phyloP scores from a whole-genome alignment of 2,329 filamentous ascomycete species.

The Diaporthe sp. region DNA sequence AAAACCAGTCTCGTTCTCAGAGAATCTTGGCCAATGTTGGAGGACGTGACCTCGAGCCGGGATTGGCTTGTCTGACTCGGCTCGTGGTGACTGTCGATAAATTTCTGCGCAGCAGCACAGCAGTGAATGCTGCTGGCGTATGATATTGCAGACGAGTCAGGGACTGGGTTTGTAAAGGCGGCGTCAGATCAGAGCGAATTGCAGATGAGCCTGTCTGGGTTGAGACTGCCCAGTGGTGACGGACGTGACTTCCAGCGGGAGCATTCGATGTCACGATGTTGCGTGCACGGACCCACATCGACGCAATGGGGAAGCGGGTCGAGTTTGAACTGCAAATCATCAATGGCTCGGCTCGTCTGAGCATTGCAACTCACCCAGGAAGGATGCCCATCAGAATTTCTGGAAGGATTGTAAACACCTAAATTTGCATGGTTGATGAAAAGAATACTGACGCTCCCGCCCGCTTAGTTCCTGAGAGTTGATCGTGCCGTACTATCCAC shows the following conservation, averaged over 20 bases:
- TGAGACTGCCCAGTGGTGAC: slow-evolving; percentile 9
- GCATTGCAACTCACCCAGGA: neutral
- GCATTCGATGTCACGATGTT: slow-evolving; percentile 4
- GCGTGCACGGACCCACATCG: slow-evolving; percentile 4
- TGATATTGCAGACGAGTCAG: neutral
- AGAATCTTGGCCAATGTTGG: neutral
- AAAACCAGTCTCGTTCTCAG: neutral
- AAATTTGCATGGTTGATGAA: neutral
- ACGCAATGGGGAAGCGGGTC: slow-evolving; percentile 2
- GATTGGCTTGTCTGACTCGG: neutral
- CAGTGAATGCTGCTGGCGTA: neutral
- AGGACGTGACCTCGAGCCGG: slow-evolving; percentile 3
- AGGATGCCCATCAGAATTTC: neutral
- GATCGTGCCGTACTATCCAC: neutral
- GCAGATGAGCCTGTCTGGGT: neutral
- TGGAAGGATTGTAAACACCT: too few species aligned
- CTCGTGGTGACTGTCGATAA: neutral
- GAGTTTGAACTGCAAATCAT: neutral
- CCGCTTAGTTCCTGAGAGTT: neutral
- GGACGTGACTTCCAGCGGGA: slow-evolving; percentile 12
- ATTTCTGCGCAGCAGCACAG: neutral
- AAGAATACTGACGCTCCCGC: neutral
- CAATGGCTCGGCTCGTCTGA: neutral
- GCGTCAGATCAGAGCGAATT: too few species aligned
- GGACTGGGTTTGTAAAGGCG: neutral